Conservation (phyloP, 2,329 filamentous ascomycete species). For the Dothistroma pini region DNA sequence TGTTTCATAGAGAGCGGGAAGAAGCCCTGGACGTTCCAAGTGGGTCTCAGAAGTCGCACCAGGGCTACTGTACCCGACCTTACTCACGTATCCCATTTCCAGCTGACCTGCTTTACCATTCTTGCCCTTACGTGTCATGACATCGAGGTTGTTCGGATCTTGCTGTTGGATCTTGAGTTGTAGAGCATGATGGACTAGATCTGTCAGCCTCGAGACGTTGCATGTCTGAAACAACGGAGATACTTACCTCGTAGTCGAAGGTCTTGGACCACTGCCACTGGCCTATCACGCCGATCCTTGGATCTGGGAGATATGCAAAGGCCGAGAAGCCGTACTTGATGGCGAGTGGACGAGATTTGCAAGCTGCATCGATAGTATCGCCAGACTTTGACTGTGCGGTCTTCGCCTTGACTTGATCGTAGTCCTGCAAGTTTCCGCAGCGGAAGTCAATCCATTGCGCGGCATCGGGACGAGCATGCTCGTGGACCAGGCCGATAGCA, state of each 20-base stretch:
- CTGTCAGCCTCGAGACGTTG: background rate
- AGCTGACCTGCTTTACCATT: background rate
- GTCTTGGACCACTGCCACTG: background rate
- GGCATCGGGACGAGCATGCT: constrained; percentile 2
- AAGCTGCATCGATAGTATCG: constrained; percentile 2
- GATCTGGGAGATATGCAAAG: background rate
- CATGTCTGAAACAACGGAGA: background rate
- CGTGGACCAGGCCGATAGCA: constrained; percentile 1
- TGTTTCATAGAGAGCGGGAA: too few relatives aligned
- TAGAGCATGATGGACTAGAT: background rate
- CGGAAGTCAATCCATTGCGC: background rate
- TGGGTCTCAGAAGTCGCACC: too few relatives aligned
- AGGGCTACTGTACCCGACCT: background rate
- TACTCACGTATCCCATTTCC: background rate
- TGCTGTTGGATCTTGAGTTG: background rate
- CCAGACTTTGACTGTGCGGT: background rate
- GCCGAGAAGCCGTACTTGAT: background rate
- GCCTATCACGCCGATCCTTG: background rate
- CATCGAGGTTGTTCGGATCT: background rate
- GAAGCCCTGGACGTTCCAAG: too few relatives aligned
- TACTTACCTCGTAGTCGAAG: background rate
- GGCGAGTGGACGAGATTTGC: background rate
- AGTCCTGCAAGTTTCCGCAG: background rate
- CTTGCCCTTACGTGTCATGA: background rate
- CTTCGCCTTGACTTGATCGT: constrained; percentile 1